Conservation (phyloP, 116 monocot genomes). For the Trichopus zeylanicus region DNA sequence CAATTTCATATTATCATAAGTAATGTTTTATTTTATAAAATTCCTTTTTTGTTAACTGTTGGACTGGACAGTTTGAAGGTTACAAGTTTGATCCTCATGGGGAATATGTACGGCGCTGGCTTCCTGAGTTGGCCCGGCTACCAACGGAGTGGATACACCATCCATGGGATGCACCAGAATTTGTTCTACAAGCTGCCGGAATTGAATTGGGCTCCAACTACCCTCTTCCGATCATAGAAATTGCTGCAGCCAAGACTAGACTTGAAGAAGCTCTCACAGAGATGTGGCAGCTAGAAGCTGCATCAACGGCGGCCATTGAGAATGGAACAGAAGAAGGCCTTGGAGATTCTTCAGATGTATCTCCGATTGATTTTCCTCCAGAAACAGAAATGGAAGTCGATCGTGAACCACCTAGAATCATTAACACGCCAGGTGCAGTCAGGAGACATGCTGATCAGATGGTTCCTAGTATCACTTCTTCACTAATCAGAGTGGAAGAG, state of each 20-base stretch:
- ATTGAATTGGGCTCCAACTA: constrained; percentile 95
- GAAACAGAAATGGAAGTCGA: constrained; percentile 75
- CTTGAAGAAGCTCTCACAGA: constrained; percentile 60
- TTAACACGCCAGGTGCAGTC: constrained; percentile 8
- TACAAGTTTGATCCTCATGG: constrained; percentile 90
- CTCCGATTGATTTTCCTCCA: constrained; percentile 54
- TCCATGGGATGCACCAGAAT: constrained; percentile 89
- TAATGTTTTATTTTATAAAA: neutral
- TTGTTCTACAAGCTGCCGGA: constrained; percentile 77
- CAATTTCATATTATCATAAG: too few relatives aligned
- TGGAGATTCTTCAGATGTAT: constrained; percentile 80
- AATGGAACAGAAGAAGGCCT: constrained; percentile 90
- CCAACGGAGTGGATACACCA: constrained; percentile 98
- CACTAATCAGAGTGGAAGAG: constrained; percentile 43
- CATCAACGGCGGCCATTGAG: constrained; percentile 60
- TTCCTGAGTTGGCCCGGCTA: constrained; percentile 81
- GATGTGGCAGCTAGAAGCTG: constrained; percentile 88
- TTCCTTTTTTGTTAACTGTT: neutral
- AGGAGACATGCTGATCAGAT: constrained; percentile 68
- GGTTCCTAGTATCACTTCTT: constrained; percentile 82
- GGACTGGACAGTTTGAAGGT: constrained; percentile 62
- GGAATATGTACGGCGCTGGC: constrained; percentile 89
- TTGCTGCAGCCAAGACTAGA: constrained; percentile 59
- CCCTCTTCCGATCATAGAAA: constrained; percentile 73
- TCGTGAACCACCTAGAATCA: constrained; percentile 18